phyloP scores from a whole-genome alignment of 805 yeast genomes.

The Lachancea lanzarotensis region DNA sequence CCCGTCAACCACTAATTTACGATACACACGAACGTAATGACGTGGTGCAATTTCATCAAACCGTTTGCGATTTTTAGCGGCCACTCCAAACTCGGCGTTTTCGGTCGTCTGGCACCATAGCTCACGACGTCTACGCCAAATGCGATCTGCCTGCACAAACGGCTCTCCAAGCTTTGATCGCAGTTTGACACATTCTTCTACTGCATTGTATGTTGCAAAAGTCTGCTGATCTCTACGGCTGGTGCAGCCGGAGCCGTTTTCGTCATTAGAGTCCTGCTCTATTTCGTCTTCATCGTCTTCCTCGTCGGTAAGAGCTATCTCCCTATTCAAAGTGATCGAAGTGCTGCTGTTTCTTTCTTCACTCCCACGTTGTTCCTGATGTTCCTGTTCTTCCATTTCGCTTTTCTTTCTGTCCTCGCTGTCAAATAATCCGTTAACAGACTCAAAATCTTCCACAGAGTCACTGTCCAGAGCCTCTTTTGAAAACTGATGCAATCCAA shows the following conservation, averaged over 20 bases:
- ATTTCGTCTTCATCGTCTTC: conserved; percentile 11
- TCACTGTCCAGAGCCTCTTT: conserved; percentile 10
- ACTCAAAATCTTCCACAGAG: conserved; percentile 4
- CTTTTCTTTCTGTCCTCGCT: not conserved
- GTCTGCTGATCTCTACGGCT: conserved; percentile 10
- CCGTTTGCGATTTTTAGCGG: conserved; percentile 18
- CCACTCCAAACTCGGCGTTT: conserved; percentile 9
- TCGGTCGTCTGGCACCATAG: conserved; percentile 50
- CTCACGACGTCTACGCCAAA: conserved; percentile 65
- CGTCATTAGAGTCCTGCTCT: conserved; percentile 6
- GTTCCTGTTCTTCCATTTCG: not conserved
- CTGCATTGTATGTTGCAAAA: conserved; percentile 30
- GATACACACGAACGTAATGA: conserved; percentile 57
- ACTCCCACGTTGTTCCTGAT: not conserved
- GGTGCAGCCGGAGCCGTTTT: conserved; percentile 15
- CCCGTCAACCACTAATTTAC: conserved; percentile 61
- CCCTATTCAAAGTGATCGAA: conserved; percentile 10
- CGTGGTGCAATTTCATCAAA: conserved; percentile 38
- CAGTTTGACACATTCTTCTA: conserved; percentile 27
- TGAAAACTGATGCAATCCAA: conserved; percentile 5
- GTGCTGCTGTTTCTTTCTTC: conserved; percentile 7
- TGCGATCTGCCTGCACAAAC: conserved; percentile 46
- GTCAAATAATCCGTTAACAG: conserved; percentile 43
- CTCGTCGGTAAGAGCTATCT: conserved; percentile 24
- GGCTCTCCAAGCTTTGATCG: conserved; percentile 32